Evolutionary conservation across 805 yeast species (phyloP).

Genomic region (Schizosaccharomyces lindneri): DNA sequence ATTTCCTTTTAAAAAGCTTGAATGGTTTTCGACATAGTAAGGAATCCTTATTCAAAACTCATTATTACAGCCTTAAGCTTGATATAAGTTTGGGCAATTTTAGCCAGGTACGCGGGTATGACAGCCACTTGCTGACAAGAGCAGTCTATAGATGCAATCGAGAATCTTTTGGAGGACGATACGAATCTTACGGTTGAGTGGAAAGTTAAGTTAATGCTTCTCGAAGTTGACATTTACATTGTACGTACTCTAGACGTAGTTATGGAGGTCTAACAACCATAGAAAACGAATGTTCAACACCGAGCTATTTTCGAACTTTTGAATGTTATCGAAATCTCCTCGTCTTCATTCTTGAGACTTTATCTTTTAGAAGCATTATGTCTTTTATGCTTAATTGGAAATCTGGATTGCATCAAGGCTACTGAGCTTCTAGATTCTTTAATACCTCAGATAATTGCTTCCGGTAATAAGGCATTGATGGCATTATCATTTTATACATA

Average conservation of each 20-base stretch:
- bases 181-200: neutral
- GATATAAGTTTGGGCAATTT: neutral
- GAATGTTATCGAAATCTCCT: neutral
- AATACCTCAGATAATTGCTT: neutral
- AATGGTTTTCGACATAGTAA: neutral
- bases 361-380: neutral
- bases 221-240: neutral
- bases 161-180: neutral
- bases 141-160: neutral
- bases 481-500: neutral
- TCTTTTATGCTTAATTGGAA: neutral
- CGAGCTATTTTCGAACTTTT: neutral
- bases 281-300: neutral
- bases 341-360: neutral
- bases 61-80: neutral
- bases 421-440: neutral
- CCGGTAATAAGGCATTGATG: neutral
- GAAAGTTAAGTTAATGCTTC: neutral
- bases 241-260: neutral
- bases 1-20: neutral
- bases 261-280: neutral
- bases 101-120: neutral
- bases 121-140: no score
- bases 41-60: neutral
- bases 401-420: neutral